Evolutionary conservation across 1,284 basidiomycete genomes (phyloP), one percentile per base, ranked within the genome.

Genomic region (Pyrrhoderma noxium): DNA sequence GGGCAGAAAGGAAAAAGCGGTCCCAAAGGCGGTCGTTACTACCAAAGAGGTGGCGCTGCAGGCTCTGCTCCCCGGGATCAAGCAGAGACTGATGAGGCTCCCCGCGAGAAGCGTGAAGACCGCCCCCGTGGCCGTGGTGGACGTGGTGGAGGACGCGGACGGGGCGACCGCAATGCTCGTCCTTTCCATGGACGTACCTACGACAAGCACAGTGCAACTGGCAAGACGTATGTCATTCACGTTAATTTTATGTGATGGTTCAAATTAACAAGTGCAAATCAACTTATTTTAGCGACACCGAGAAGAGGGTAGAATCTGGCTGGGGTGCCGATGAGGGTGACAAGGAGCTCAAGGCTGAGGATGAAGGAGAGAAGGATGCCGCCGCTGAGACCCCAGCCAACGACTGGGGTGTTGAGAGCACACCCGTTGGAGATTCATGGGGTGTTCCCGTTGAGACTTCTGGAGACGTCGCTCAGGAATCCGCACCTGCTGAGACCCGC

Each of bases 261-360:
- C 59, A 61, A 49, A 57, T 43, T 45, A 38, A 35, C 11, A 11
- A 44, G 13, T 63, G 43, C 59, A 61, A 49, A 57, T 43, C 45
- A 37, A 35, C 9, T 18, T 49, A 27, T 47, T 56, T 52, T 60
- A 90, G 85, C 66, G 93, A 96, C 70, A 85, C 88, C 41, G 86
- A 92, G 61, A 96, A 96, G 80, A 89, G 89, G 74, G 70, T 93
- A 60, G 85, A 89, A 67, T 88, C 92, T 66, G 86, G 84, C 58
- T 96, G 92, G 92, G 92, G 92, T 58, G 89, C 86, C 54, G 88
- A 91, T 61, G 89, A 93, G 62, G 89, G 84, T 62, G 75, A 73
- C 59, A 67, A 82, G 37, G 90, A 92, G 67, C 74, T 85, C 62
- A 85, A 85, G 68, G 76, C 74, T 42, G 93, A 95, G 69, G 71